Base-by-base conservation (phyloP, 306 rosid species). In the Quercus engelmannii region DNA sequence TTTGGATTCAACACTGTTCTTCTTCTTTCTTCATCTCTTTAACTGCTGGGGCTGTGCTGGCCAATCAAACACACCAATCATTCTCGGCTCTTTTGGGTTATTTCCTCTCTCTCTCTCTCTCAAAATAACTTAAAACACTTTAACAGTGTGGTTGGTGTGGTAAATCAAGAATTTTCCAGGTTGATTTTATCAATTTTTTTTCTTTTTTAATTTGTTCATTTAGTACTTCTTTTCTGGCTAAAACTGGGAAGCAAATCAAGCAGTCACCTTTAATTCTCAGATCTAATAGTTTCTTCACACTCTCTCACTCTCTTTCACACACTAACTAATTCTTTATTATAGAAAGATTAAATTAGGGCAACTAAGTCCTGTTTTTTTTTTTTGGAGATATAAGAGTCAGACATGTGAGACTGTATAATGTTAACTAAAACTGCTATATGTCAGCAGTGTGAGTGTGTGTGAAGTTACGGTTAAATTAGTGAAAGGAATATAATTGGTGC, bases 1-100 rank as follows among this genome's bases (percentile, higher is more conserved):
- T 80, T 76, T 9, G 85, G 97, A 80, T 86, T 74, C 82, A 70
- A 21, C 77, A 43, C 65, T 79, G 85, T 82, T 49, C 30, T 43
- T 71, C 19, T n/a, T 19, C 41, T 54, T 11, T 55, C 55, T 73
- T 7, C 43, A 7, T 72, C 38, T 52, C 38, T 51, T 5, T 26
- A 6, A 51, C 52, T 72, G 76, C 64, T 28, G 23, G 65, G n/a
- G 35, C 74, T 20, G 51, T 8, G 30, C 18, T 49, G 51, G 76
- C 25, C 56, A 21, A 15, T 17, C 26, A 25, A 43, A 13, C 17
- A 19, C 63, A 38, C 49, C 79, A 57, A 49, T 71, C 10, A 46
- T 71, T 51, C 67, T 67, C 71, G 19, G 20, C 51, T 33, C 23
- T 31, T 33, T 67, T 3, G 49, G 71, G 21, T 55, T n/a, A 4